Conservation (phyloP, 2,329 filamentous ascomycete species). For the Calonectria hawksworthii region DNA sequence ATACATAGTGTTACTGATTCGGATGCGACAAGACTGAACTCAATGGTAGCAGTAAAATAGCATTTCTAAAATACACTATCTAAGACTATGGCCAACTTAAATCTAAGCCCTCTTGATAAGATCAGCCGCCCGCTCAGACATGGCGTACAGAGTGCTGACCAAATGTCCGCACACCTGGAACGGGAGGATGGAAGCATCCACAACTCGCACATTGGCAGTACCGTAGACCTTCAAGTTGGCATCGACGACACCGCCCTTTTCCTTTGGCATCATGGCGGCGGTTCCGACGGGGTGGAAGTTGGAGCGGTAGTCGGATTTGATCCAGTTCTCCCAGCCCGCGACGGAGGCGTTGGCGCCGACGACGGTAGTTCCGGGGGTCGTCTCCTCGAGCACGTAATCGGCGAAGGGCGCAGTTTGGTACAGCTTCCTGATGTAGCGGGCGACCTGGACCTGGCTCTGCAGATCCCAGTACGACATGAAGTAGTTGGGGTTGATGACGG, state of each 20-base stretch:
- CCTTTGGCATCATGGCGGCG: conserved; percentile 64
- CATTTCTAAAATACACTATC: background rate
- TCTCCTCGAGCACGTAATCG: background rate
- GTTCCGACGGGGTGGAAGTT: conserved; percentile 60
- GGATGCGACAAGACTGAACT: background rate
- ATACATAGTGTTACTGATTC: background rate
- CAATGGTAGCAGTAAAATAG: background rate
- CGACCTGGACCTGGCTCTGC: background rate
- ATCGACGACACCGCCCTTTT: conserved; percentile 50
- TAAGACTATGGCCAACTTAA: background rate
- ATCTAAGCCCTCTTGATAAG: background rate
- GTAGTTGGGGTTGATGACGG: conserved; percentile 3
- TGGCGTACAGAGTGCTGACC: background rate
- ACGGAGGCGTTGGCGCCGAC: background rate
- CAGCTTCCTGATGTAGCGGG: background rate
- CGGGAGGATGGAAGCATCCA: conserved; percentile 45
- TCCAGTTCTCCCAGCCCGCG: background rate
- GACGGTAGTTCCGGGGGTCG: background rate
- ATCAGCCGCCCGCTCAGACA: background rate
- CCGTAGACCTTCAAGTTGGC: background rate
- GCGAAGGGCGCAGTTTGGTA: background rate
- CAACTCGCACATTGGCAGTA: conserved; percentile 48
- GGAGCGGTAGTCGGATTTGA: conserved; percentile 2
- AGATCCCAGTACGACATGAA: conserved; percentile 3
- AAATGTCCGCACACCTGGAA: conserved; percentile 2